Evolutionary conservation across 1,284 basidiomycete genomes (phyloP).

Genomic region (Bjerkandera adusta): DNA sequence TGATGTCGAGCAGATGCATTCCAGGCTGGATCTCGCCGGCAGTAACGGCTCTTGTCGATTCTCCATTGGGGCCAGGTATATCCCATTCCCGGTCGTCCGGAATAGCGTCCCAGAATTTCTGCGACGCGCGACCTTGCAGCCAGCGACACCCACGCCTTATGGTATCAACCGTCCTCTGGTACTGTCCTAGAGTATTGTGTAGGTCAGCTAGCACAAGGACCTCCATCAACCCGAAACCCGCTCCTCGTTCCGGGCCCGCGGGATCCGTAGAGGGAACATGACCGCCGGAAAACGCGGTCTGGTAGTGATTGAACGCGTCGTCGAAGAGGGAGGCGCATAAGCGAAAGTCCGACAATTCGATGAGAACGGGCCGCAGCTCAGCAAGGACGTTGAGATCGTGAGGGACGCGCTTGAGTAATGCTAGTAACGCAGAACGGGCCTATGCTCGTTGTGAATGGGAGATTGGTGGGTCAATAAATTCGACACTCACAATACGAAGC

Average conservation of each 20-base stretch:
- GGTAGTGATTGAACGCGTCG: conserved; percentile 52
- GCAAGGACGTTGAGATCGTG: conserved; percentile 81
- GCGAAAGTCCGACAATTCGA: conserved; percentile 63
- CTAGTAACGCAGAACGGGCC: conserved; percentile 76
- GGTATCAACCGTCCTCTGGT: conserved; percentile 67
- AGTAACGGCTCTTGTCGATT: conserved; percentile 15
- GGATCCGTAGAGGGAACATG: conserved; percentile 25
- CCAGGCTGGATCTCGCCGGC: conserved; percentile 46
- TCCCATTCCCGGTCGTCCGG: conserved; percentile 92
- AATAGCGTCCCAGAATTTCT: conserved; percentile 79
- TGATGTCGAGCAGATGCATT: conserved; percentile 71
- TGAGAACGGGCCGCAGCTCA: conserved; percentile 78
- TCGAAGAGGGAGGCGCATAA: conserved; percentile 68
- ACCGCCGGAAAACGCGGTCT: conserved; percentile 35
- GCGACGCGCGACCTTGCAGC: conserved; percentile 80
- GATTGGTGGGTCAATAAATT: neutral
- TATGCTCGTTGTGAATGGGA: conserved; percentile 26
- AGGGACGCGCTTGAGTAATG: conserved; percentile 75
- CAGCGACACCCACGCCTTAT: conserved; percentile 83
- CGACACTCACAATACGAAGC: conserved; percentile 55
- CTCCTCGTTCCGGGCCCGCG: conserved; percentile 23
- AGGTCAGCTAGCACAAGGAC: conserved; percentile 83
- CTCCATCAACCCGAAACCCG: conserved; percentile 60
- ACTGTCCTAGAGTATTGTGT: conserved; percentile 68
- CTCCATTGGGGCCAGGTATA: conserved; percentile 31